Evolutionary conservation across 73 alveolate species (phyloP), one percentile per base, ranked within the genome.

Genomic region (Breviolum minutum): DNA sequence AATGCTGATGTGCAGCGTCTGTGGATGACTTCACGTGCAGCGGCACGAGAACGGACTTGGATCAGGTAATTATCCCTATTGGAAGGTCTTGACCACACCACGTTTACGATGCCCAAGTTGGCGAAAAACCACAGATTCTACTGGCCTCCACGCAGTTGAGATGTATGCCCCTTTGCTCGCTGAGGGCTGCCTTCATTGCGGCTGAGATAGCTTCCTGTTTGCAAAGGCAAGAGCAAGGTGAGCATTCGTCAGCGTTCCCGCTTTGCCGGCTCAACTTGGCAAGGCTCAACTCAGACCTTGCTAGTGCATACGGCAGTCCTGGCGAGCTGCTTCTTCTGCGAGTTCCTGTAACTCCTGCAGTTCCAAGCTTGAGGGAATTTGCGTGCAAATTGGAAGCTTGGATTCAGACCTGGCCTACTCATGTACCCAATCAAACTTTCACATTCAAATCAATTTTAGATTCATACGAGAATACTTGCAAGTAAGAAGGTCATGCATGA

Each of bases 271-370:
- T 40, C 3, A 0, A 0, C 54, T 40, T 40, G 0, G 54, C 54
- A 40, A 40, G 54, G 54, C 54, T 40, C 54, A 40, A 40, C 54
- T 40, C 54, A 40, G 54, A 40, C 54, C 54, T 40, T 40, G 54
- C 54, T 40, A 40, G 54, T 40, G 54, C 54, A 40, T 40, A 40
- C 70, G 27, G 89, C 71, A 22, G 95, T 90, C 96, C 96, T 90
- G 96, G 61, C 84, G 96, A 22, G 96, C 96, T 8, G 96, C 96
- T 66, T 90, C 96, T 48, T 77, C 96, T 74, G 84, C 88, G 60
- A 90, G 87, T 24, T 60, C 96, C 40, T 90, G 87, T 77, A 90
- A 64, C 71, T 70, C 96, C 96, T 90, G 24, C 12, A 29, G 63
- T 17, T n/a, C 29, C 26, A 7, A 24, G 79, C 30, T 40, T 8